Evolutionary conservation across 306 rosid species (phyloP).

Genomic region (Geum urbanum): DNA sequence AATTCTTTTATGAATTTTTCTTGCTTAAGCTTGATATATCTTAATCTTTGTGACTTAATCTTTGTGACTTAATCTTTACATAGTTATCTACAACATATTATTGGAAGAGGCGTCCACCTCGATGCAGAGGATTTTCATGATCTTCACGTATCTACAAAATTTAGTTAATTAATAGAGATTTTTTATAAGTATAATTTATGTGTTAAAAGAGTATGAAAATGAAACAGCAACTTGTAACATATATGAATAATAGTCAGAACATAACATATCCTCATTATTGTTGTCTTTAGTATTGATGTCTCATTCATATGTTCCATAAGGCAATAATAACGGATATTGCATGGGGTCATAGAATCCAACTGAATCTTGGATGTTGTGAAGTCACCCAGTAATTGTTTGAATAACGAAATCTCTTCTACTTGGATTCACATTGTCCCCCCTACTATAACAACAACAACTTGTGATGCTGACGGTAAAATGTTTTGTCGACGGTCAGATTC

Average conservation of each 20-base stretch:
- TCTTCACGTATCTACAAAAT: background rate
- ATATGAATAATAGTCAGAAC: background rate
- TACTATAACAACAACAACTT: background rate
- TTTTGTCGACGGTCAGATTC: no score
- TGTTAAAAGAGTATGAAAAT: no score
- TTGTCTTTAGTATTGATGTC: background rate
- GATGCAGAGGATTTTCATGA: background rate
- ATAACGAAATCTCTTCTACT: background rate
- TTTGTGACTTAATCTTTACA: constrained; percentile 4
- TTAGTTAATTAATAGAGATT: no score
- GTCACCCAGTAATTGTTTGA: background rate
- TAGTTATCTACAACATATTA: background rate
- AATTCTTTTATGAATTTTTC: background rate
- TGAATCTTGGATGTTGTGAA: background rate
- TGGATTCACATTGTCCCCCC: background rate
- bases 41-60: background rate
- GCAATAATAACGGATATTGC: background rate
- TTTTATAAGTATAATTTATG: no score
- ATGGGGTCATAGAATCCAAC: background rate
- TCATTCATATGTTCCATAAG: background rate
- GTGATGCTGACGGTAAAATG: background rate
- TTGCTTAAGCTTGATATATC: background rate
- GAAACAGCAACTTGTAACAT: background rate
- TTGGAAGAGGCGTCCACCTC: background rate
- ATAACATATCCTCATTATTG: background rate